Percentiles rank a stretch among this genome's conserved stretches.
phyloP scores from a whole-genome alignment of 495 filamentous ascomycete species.

The Aspergillus egyptiacus region DNA sequence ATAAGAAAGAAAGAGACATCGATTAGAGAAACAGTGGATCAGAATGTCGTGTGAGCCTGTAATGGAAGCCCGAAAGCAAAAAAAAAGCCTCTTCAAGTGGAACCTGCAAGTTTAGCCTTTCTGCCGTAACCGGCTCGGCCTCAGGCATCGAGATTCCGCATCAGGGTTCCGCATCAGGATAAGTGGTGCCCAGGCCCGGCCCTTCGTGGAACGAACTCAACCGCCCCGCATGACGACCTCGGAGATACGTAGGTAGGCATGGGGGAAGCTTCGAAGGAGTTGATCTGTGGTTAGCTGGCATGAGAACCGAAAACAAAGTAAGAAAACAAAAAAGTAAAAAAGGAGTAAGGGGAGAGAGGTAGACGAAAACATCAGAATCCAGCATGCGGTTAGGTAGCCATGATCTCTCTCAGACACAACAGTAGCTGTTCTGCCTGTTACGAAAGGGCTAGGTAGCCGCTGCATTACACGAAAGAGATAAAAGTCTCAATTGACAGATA shows the following conservation, averaged over 20 bases:
- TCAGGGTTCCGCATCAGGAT: slow-evolving; percentile 12
- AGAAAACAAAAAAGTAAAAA: slow-evolving; percentile 20
- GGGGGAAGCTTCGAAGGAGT: too few species aligned
- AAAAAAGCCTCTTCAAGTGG: slow-evolving; percentile 25
- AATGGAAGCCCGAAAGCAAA: slow-evolving; percentile 15
- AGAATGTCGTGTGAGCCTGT: slow-evolving; percentile 22
- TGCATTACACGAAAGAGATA: slow-evolving; percentile 30
- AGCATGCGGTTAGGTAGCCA: slow-evolving; percentile 25
- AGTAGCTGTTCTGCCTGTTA: slow-evolving; percentile 14
- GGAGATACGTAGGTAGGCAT: too few species aligned
- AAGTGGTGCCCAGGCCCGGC: slow-evolving; percentile 4
- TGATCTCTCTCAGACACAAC: slow-evolving; percentile 16
- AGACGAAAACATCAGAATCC: slow-evolving; percentile 15
- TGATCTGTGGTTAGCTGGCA: background rate
- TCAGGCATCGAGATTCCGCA: too few species aligned
- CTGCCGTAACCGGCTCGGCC: slow-evolving; percentile 20
- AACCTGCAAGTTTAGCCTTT: slow-evolving; percentile 20
- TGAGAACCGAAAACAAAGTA: slow-evolving; percentile 14
- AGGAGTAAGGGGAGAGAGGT: slow-evolving; percentile 16
- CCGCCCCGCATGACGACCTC: slow-evolving; percentile 15
- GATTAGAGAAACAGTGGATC: slow-evolving; percentile 15
- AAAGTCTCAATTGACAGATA: slow-evolving; percentile 29
- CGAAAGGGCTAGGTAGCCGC: slow-evolving; percentile 22
- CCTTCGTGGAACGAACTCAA: slow-evolving; percentile 4
- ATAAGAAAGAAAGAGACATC: slow-evolving; percentile 17